Percentiles rank a stretch among this genome's conserved stretches.
These are phyloP conservation scores for Suillus occidentalis DNA, from an alignment of 768 basidiomycete genomes.

Conservation along the genomic window DNA sequence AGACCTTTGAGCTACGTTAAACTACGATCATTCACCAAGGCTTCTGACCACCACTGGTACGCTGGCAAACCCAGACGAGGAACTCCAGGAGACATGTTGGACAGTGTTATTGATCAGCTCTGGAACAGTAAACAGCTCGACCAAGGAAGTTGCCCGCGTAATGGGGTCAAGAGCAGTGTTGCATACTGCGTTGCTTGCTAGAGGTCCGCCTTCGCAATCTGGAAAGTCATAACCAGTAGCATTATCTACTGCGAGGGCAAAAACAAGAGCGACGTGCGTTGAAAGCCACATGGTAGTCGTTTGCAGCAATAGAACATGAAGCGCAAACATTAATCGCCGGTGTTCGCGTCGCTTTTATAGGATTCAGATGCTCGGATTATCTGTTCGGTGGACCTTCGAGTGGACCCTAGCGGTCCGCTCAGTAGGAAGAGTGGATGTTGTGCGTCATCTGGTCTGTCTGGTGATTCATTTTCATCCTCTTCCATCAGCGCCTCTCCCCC, in stretches of 20 bases:
- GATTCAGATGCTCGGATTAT: background rate
- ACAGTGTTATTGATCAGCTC: constrained; percentile 54
- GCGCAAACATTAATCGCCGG: background rate
- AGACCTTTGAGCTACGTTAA: background rate
- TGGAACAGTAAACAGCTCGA: constrained; percentile 47
- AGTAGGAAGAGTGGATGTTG: background rate
- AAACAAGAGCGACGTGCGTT: constrained; percentile 4
- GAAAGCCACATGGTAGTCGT: constrained; percentile 7
- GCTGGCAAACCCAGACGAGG: constrained; percentile 54
- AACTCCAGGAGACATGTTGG: constrained; percentile 48
- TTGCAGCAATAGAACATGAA: background rate
- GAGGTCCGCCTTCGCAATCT: constrained; percentile 46
- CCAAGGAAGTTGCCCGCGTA: constrained; percentile 50
- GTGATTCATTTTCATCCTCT: background rate
- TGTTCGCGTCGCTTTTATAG: constrained; percentile 1
- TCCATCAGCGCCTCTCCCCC: background rate
- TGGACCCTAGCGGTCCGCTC: background rate
- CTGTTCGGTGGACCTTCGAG: background rate
- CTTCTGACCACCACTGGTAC: constrained; percentile 66
- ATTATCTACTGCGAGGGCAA: constrained; percentile 5
- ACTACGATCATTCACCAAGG: constrained; percentile 40
- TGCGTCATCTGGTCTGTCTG: constrained; percentile 8
- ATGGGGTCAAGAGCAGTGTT: constrained; percentile 43
- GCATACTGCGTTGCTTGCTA: constrained; percentile 48
- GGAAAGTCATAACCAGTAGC: constrained; percentile 40